Percentiles rank a stretch among this genome's conserved stretches.
These are phyloP conservation scores for Tulasnella sp. DNA, from an alignment of 768 basidiomycete species.

Conservation along the genomic window DNA sequence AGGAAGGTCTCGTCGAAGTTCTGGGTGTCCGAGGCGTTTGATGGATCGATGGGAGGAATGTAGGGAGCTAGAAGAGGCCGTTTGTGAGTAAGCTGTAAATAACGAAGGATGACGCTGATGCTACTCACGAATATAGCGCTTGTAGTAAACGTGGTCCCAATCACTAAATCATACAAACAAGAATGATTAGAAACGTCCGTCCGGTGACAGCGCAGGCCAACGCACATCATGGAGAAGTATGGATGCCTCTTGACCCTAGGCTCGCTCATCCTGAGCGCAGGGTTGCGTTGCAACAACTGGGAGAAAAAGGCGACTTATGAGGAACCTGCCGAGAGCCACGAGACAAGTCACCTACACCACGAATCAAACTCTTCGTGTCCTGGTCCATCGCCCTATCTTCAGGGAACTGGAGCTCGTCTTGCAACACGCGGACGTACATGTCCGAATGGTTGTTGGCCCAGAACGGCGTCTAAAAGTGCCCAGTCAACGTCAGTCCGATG, in stretches of 20 bases:
- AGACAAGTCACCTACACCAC: constrained; percentile 72
- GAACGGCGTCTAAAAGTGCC: constrained; percentile 67
- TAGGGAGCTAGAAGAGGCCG: constrained; percentile 63
- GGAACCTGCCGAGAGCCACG: constrained; percentile 2
- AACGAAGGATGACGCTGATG: constrained; percentile 32
- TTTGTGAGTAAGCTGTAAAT: constrained; percentile 28
- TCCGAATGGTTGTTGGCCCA: constrained; percentile 91
- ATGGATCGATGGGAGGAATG: constrained; percentile 86
- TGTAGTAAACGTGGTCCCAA: constrained; percentile 91
- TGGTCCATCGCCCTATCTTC: constrained; percentile 90
- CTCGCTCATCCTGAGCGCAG: constrained; percentile 84
- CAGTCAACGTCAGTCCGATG: constrained; percentile 14
- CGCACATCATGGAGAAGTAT: constrained; percentile 89
- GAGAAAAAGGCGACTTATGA: constrained; percentile 12
- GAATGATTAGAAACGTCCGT: constrained; percentile 28
- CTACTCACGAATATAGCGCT: constrained; percentile 85
- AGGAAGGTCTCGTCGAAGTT: constrained; percentile 98
- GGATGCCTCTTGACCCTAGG: constrained; percentile 90
- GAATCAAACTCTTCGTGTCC: constrained; percentile 91
- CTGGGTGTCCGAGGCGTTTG: constrained; percentile 90
- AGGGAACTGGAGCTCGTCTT: constrained; percentile 85
- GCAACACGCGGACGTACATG: constrained; percentile 90
- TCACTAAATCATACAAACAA: constrained; percentile 51
- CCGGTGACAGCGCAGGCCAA: background rate
- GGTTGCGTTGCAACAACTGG: constrained; percentile 92